Conservation (phyloP, 345 rosid genomes). For the Geranium rotundifolium region DNA sequence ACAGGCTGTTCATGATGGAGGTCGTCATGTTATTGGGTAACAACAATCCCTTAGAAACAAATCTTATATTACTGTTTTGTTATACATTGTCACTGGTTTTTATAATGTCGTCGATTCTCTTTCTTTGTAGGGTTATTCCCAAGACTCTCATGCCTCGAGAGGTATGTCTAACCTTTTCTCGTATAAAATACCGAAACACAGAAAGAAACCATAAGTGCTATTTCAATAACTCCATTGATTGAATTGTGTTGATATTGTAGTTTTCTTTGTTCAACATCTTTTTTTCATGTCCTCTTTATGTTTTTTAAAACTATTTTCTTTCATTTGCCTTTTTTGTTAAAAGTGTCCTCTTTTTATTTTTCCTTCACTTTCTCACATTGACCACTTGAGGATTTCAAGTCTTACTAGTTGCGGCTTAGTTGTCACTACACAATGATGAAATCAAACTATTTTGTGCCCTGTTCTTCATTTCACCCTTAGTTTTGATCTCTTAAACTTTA, state of each 20-base stretch:
- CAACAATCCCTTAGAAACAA: slow-evolving; percentile 11
- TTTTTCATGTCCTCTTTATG: background rate
- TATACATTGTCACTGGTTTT: slow-evolving; percentile 26
- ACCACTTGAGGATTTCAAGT: too few relatives aligned
- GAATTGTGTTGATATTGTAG: background rate
- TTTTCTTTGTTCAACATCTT: slow-evolving; percentile 1
- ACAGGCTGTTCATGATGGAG: slow-evolving; percentile 99
- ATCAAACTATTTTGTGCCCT: too few relatives aligned
- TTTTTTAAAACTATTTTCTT: too few relatives aligned
- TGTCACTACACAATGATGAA: too few relatives aligned
- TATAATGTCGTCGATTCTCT: slow-evolving; percentile 20
- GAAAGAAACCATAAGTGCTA: background rate
- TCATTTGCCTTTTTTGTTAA: background rate
- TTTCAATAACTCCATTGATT: background rate
- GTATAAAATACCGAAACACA: background rate
- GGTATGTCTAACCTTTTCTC: slow-evolving; percentile 66
- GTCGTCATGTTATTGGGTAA: slow-evolving; percentile 99
- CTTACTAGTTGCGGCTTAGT: too few relatives aligned
- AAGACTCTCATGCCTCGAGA: slow-evolving; percentile 99
- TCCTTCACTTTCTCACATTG: slow-evolving; percentile 1
- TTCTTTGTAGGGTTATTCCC: slow-evolving; percentile 80
- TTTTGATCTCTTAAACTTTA: too few relatives aligned
- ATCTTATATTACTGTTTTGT: slow-evolving; percentile 12
- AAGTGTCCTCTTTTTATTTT: background rate
- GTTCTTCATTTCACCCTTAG: too few relatives aligned